These are phyloP conservation scores for Fusarium sp. DNA, from an alignment of 2,329 filamentous ascomycete genomes.

Conservation along the genomic window DNA sequence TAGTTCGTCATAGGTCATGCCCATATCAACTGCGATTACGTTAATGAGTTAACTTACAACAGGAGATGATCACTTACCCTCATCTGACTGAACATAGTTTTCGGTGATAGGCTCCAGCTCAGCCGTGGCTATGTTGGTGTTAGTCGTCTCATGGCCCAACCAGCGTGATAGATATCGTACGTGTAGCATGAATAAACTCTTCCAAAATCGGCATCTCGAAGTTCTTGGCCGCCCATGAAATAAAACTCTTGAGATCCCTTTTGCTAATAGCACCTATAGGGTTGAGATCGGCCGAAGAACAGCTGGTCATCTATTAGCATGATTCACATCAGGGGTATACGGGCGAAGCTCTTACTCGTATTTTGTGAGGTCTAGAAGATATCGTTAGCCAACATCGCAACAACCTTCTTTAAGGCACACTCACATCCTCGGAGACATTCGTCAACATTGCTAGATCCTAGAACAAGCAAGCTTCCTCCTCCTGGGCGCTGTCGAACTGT, in stretches of 20 bases:
- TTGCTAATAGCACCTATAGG: slow-evolving; percentile 44
- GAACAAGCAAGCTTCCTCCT: slow-evolving; percentile 42
- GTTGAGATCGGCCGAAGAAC: not conserved
- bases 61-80: not conserved
- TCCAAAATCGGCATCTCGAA: slow-evolving; percentile 71
- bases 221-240: slow-evolving; percentile 63
- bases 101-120: slow-evolving; percentile 58
- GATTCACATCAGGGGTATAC: not conserved
- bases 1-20: slow-evolving; percentile 55
- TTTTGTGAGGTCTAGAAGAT: slow-evolving; percentile 19
- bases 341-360: slow-evolving; percentile 32
- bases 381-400: not conserved
- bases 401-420: not conserved
- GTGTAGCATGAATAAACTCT: slow-evolving; percentile 69
- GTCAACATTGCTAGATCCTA: slow-evolving; percentile 45
- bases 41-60: not conserved
- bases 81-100: slow-evolving; percentile 34
- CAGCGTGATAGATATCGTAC: slow-evolving; percentile 46
- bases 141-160: not conserved
- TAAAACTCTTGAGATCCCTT: slow-evolving; percentile 73
- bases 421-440: slow-evolving; percentile 34
- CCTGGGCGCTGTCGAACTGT: slow-evolving; percentile 36
- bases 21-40: slow-evolving; percentile 52
- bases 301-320: not conserved
- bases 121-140: slow-evolving; percentile 45